Conservation (phyloP, 2,329 filamentous ascomycete species). For the Cladophialophora psammophila region DNA sequence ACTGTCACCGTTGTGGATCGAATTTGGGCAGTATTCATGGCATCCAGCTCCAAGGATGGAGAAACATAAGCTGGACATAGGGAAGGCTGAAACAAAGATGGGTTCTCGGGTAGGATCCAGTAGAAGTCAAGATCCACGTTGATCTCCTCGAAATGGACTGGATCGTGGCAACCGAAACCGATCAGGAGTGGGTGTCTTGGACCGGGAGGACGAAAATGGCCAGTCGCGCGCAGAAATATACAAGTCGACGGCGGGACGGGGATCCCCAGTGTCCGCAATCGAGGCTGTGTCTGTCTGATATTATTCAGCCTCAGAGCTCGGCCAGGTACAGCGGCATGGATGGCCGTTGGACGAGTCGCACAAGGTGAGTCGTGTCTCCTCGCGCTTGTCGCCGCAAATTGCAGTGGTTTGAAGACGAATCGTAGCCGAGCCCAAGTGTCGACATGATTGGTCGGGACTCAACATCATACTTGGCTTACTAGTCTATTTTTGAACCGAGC, state of each 20-base stretch:
- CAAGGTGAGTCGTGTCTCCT: slow-evolving; percentile 21
- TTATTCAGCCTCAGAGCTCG: not conserved
- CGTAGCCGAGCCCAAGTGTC: not conserved
- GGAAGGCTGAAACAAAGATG: slow-evolving; percentile 32
- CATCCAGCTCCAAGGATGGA: slow-evolving; percentile 27
- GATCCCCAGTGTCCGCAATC: slow-evolving; percentile 18
- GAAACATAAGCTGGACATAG: slow-evolving; percentile 17
- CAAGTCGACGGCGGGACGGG: not conserved
- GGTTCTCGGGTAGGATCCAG: not conserved
- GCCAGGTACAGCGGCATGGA: not conserved
- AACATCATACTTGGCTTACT: slow-evolving; percentile 11
- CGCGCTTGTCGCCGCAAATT: slow-evolving; percentile 32
- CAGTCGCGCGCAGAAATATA: not conserved
- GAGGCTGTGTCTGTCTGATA: slow-evolving; percentile 25
- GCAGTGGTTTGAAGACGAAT: slow-evolving; percentile 25
- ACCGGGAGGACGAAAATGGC: slow-evolving; percentile 4
- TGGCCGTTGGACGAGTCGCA: not conserved
- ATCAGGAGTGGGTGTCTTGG: slow-evolving; percentile 32
- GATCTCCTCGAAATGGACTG: not conserved
- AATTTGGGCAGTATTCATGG: slow-evolving; percentile 76
- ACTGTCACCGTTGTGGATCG: slow-evolving; percentile 71
- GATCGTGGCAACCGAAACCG: slow-evolving; percentile 11
- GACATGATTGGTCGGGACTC: slow-evolving; percentile 18
- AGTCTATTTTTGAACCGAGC: slow-evolving; percentile 16
- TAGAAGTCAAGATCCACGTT: not conserved